These are phyloP conservation scores for Hanseniaspora clermontiae DNA, from an alignment of 805 yeast genomes.

Conservation along the genomic window DNA sequence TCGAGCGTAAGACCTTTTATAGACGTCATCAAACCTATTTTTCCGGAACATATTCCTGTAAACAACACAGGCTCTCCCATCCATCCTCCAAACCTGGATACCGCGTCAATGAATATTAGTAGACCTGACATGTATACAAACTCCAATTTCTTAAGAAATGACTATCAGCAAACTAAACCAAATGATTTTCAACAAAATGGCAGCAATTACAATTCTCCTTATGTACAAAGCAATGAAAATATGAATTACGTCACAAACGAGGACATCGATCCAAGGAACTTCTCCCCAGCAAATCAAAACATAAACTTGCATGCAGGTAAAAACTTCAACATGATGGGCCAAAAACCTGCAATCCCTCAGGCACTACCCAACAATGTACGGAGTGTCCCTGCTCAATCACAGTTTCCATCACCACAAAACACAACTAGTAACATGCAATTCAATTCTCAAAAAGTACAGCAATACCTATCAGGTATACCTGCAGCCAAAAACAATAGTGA, in stretches of 20 bases:
- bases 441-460: constrained; percentile 6
- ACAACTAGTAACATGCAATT: constrained; percentile 4
- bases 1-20: constrained; percentile 14
- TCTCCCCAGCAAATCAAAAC: constrained; percentile 11
- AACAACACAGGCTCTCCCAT: constrained; percentile 20
- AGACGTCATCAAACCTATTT: constrained; percentile 18
- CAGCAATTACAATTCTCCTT: background rate
- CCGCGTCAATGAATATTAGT: constrained; percentile 13
- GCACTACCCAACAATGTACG: background rate
- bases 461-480: constrained; percentile 3
- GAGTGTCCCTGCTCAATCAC: background rate
- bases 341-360: background rate
- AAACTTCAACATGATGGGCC: background rate
- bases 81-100: constrained; percentile 18
- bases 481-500: background rate
- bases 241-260: background rate
- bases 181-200: background rate
- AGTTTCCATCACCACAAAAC: background rate
- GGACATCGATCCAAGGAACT: background rate
- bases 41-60: constrained; percentile 14
- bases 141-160: background rate
- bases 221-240: background rate
- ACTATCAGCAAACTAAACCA: background rate
- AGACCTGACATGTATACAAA: constrained; percentile 8
- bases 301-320: constrained; percentile 4